Percentiles rank a stretch among this genome's conserved stretches.
These are phyloP conservation scores for Phaeotremella fagi DNA, from an alignment of 768 basidiomycete genomes.

Conservation along the genomic window DNA sequence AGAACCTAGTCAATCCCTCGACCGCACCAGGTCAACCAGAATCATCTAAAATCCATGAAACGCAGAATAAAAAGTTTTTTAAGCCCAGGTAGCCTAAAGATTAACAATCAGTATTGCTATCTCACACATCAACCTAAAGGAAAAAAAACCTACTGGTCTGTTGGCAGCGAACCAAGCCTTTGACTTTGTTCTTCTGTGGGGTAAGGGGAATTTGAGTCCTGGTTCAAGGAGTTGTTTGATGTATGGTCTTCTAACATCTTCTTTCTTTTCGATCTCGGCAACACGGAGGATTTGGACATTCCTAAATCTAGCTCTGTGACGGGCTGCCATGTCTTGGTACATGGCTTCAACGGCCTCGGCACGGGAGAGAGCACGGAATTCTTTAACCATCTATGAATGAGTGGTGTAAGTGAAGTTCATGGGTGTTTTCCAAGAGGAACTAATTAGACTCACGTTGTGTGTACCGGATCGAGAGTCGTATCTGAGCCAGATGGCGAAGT, in stretches of 20 bases:
- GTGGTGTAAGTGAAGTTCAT: background rate
- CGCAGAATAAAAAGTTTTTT: constrained; percentile 8
- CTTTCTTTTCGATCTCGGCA: constrained; percentile 86
- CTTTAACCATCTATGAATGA: constrained; percentile 46
- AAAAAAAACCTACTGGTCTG: constrained; percentile 33
- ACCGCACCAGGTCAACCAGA: background rate
- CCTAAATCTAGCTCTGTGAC: constrained; percentile 98
- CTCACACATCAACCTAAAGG: background rate
- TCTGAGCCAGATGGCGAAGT: constrained; percentile 99
- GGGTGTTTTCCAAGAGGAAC: background rate
- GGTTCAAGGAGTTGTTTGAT: constrained; percentile 93
- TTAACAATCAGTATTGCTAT: background rate
- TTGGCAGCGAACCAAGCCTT: constrained; percentile 49
- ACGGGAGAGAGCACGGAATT: constrained; percentile 87
- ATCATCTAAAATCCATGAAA: background rate
- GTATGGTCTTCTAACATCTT: constrained; percentile 90
- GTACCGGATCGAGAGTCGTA: constrained; percentile 99
- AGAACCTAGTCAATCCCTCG: background rate
- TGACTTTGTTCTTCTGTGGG: constrained; percentile 57
- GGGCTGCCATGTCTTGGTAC: constrained; percentile 99
- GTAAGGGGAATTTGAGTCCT: constrained; percentile 92
- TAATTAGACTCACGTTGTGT: constrained; percentile 74
- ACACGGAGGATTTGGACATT: constrained; percentile 98
- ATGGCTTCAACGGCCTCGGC: constrained; percentile 92
- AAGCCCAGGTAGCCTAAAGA: constrained; percentile 40